Percentiles rank a stretch among this genome's conserved stretches.
phyloP scores from a whole-genome alignment of 257 asterid species.

The Nicotiana attenuata region DNA sequence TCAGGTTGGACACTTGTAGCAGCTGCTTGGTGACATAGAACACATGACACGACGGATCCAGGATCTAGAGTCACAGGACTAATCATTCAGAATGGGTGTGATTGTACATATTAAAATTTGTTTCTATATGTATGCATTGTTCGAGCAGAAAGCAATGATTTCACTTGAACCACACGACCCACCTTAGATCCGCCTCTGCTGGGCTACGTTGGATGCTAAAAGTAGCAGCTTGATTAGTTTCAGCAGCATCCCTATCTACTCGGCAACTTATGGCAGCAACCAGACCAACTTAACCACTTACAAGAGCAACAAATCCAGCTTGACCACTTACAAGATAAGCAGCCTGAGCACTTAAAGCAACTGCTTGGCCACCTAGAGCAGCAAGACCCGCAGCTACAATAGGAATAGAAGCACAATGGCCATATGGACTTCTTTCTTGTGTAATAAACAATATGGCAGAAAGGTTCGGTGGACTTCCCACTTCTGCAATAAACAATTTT shows the following conservation, averaged over 20 bases:
- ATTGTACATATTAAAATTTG: no score
- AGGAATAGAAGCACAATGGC: background rate
- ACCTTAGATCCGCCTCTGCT: no score
- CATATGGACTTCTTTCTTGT: background rate
- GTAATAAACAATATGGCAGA: background rate
- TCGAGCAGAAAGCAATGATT: no score
- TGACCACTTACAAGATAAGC: conserved; percentile 2
- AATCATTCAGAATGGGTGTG: background rate
- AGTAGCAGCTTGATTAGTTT: background rate
- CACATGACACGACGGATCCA: background rate
- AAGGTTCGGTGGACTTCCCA: background rate
- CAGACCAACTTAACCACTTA: background rate
- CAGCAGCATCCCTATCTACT: background rate
- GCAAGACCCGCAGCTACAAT: background rate
- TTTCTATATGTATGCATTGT: background rate
- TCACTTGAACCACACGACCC: no score
- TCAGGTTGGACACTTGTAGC: background rate
- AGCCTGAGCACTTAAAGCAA: background rate
- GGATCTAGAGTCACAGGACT: background rate
- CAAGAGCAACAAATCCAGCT: background rate
- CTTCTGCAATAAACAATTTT: background rate
- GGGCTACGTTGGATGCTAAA: background rate
- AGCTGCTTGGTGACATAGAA: background rate
- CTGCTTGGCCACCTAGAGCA: background rate
- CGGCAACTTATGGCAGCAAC: background rate